Conservation (phyloP, 495 filamentous ascomycete genomes). For the Eremomyces bilateralis region DNA sequence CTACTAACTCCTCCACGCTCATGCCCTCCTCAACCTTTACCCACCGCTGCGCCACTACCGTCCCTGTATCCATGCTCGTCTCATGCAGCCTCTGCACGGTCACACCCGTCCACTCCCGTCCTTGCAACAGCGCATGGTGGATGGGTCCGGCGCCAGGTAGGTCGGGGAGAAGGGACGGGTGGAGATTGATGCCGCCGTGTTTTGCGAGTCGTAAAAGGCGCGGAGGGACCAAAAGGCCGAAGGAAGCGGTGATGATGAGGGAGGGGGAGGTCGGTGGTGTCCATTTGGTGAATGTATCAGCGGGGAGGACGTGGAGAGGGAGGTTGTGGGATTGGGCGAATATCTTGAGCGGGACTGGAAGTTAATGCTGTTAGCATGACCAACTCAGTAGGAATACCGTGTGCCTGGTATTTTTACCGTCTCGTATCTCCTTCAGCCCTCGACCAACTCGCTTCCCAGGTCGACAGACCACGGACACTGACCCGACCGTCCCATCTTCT, state of each 20-base stretch:
- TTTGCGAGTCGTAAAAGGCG: constrained; percentile 41
- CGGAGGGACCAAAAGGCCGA: constrained; percentile 71
- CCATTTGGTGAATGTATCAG: constrained; percentile 9
- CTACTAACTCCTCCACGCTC: not conserved
- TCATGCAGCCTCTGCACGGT: constrained; percentile 70
- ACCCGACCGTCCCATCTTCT: constrained; percentile 30
- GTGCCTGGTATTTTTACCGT: too few relatives aligned
- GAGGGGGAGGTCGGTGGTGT: constrained; percentile 6
- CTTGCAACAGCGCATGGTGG: constrained; percentile 50
- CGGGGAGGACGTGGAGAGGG: constrained; percentile 4
- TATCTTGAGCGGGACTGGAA: not conserved
- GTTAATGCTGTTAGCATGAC: constrained; percentile 1
- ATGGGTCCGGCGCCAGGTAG: constrained; percentile 46
- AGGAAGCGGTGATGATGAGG: constrained; percentile 92
- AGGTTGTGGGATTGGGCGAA: constrained; percentile 1
- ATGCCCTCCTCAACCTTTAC: not conserved
- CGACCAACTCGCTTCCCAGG: constrained; percentile 56
- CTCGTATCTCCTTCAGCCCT: constrained; percentile 42
- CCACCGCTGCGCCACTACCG: constrained; percentile 37
- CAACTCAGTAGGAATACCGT: constrained; percentile 2
- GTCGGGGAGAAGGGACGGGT: constrained; percentile 82
- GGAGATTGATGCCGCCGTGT: constrained; percentile 83
- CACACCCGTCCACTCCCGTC: constrained; percentile 37
- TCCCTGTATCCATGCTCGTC: constrained; percentile 52
- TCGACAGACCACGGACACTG: constrained; percentile 73